These are phyloP conservation scores for Phytophthora meadii DNA, from an alignment of 352 stramenopile genomes.

Conservation along the genomic window DNA sequence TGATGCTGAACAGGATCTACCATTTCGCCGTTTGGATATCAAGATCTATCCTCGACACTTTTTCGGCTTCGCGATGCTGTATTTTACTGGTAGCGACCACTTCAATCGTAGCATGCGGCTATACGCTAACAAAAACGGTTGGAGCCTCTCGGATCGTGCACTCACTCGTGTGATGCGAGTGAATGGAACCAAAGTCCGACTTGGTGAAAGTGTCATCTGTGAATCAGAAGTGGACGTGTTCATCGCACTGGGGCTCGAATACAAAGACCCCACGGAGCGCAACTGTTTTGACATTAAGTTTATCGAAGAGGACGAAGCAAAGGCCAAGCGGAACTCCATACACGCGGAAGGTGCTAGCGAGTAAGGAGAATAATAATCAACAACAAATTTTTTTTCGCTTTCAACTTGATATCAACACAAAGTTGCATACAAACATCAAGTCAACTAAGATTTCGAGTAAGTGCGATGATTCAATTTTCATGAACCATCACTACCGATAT, in stretches of 20 bases:
- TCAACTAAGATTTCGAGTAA: conserved; percentile 17
- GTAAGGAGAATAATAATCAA: background rate
- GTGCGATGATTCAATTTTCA: conserved; percentile 11
- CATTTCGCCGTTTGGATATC: conserved; percentile 81
- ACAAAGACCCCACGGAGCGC: conserved; percentile 81
- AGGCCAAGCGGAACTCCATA: conserved; percentile 45
- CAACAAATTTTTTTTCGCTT: background rate
- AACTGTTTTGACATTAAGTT: conserved; percentile 89
- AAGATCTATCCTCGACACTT: conserved; percentile 86
- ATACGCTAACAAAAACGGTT: conserved; percentile 83
- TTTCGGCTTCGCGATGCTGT: conserved; percentile 87
- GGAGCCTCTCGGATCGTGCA: conserved; percentile 71
- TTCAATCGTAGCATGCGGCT: conserved; percentile 91
- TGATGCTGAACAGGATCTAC: conserved; percentile 39
- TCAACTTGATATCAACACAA: conserved; percentile 4
- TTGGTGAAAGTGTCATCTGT: conserved; percentile 78
- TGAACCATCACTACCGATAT: background rate
- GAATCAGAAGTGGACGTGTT: conserved; percentile 87
- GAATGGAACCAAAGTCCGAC: conserved; percentile 67
- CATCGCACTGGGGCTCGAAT: conserved; percentile 82
- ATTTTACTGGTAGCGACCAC: conserved; percentile 93
- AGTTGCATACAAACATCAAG: background rate
- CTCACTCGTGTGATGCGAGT: conserved; percentile 68
- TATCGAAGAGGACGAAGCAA: conserved; percentile 76
- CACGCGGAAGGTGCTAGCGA: conserved; percentile 6